These are phyloP conservation scores for Cyberlindnera subsufficiens DNA, from an alignment of 805 yeast genomes.

Conservation along the genomic window DNA sequence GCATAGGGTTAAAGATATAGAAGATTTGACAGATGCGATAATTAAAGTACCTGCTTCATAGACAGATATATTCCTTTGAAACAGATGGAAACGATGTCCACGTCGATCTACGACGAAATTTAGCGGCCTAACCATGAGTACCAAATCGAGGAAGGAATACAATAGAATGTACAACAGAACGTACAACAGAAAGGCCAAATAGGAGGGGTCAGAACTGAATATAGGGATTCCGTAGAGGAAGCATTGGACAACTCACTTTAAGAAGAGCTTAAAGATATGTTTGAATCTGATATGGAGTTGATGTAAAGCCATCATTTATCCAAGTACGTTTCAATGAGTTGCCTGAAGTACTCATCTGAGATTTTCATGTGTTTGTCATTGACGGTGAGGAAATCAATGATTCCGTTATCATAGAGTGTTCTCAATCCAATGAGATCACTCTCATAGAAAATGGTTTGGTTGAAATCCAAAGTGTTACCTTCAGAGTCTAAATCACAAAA, in stretches of 20 bases:
- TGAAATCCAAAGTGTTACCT: conserved; percentile 35
- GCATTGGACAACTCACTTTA: conserved; percentile 8
- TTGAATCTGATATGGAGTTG: conserved; percentile 22
- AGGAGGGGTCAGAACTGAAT: not conserved
- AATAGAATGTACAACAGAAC: no score
- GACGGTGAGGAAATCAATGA: conserved; percentile 43
- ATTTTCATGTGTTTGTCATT: conserved; percentile 64
- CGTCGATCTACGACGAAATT: conserved; percentile 6
- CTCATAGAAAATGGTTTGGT: conserved; percentile 43
- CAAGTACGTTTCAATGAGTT: conserved; percentile 39
- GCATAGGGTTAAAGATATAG: no score
- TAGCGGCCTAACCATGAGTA: conserved; percentile 12
- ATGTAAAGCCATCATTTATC: conserved; percentile 21
- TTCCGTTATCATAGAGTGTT: conserved; percentile 34
- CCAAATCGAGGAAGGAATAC: conserved; percentile 5
- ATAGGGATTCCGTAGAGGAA: conserved; percentile 1
- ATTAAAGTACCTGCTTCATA: no score
- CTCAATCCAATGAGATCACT: conserved; percentile 58
- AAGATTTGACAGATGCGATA: no score
- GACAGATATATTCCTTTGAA: not conserved
- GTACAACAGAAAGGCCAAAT: not conserved
- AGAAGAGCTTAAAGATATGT: conserved; percentile 9
- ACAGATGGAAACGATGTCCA: not conserved
- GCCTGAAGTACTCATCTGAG: conserved; percentile 42
- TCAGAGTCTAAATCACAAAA: conserved; percentile 45